Base-by-base conservation (phyloP, 441 rosid species). In the Heliophila coronopifolia region DNA sequence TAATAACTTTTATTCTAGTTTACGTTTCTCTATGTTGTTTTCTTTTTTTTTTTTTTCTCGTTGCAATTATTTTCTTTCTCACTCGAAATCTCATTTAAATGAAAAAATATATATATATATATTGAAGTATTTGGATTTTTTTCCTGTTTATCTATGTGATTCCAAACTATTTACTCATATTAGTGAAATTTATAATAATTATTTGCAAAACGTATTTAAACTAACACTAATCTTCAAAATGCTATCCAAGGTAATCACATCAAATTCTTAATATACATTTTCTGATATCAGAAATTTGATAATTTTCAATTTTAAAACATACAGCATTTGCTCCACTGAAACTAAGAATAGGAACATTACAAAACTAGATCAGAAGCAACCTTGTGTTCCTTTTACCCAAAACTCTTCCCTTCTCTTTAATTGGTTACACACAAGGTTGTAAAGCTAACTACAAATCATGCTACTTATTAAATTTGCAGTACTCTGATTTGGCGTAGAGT, bases 271-370 rank as follows among this genome's bases (percentile, higher is more conserved):
- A 17, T 10, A 7, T 10, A 5, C 7, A 30, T 17, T 14, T 28
- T 22, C 18, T 11, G 36, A 4, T 5, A 7, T 20, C 14, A 32
- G 17, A n/a, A 7, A 15, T 20, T 35, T 42, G 17, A 42, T n/a
- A 20, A 1, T 3, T 28, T 40, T 33, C 3, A 33, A 13, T 20
- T 33, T n/a, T 26, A 3, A 42, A 46, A 62, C 36, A 20, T 49
- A 62, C 86, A 89, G 99, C 83, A 20, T 93, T 89, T 76, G 77
- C 92, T 16, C 93, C 96, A 20, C 51, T 93, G 76, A 86, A 86
- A 80, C 81, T 89, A 42, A 82, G 96, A 79, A 43, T 93, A 4
- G 97, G 99, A 18, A 70, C 85, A 59, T 72, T 89, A 70, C 99
- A 93, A 74, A 97, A 14, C 70, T 64, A 53, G 86, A 80, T 48